Evolutionary conservation across 2,329 filamentous ascomycete genomes (phyloP), one percentile per base, ranked within the genome.

Genomic region (Exophiala sp.): DNA sequence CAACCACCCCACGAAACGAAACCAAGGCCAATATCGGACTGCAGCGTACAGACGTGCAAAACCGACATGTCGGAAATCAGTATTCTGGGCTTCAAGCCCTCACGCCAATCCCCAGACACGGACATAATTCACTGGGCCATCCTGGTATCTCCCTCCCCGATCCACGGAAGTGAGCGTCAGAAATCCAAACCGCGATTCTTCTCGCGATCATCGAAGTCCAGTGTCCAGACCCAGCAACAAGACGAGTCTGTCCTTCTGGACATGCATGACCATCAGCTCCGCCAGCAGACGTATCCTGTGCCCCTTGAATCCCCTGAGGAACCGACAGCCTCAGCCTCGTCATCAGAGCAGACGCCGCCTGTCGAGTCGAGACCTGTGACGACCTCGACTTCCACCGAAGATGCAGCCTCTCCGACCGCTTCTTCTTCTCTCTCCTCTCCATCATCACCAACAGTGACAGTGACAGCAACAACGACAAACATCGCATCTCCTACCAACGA

Each of bases 201-300:
- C 41, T 48, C 49, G n/a, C 43, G 34, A 19, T 37, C n/a, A 6
- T 37, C 27, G 22, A 21, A 39, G 19, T 2, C 40, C 32, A 6
- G n/a, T 37, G 11, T 16, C 35, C 6, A 39, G n/a, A n/a, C n/a
- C 6, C 21, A 23, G 13, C 37, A 21, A 30, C 29, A 24, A 48
- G 21, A 38, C 19, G 29, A 32, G 23, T 14, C 38, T 2, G 8
- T 41, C 23, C 48, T 57, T 13, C 54, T 52, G 29, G 50, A 57
- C 48, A 57, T 57, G 50, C 50, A 57, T 42, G 32, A 50, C 37
- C 54, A 57, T 35, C 54, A 52, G 47, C 54, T 54, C 38, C 50
- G 54, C 19, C 54, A 57, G 40, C 54, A 57, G 37, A 41, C n/a
- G 10, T 57, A 23, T 10, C 50, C 54, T 2, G 38, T 52, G 4